A percentile compares a stretch with the other conserved stretches of the same genome.
phyloP scores from a whole-genome alignment of 148 eudicot genomes.

The Arbutus unedo region DNA sequence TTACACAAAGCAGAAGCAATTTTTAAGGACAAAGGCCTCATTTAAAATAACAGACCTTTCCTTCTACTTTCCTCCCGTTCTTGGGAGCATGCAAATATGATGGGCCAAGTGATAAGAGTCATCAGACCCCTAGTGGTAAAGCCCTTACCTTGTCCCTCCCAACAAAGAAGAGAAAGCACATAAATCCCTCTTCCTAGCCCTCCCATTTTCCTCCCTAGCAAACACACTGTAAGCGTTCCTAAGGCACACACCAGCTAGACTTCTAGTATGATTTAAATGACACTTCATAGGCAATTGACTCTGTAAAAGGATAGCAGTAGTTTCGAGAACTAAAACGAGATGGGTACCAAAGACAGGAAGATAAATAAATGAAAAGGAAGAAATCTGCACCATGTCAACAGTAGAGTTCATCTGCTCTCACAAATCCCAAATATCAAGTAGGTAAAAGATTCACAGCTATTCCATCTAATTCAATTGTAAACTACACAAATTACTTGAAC shows the following conservation, averaged over 20 bases:
- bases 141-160: not conserved
- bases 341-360: not conserved
- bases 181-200: not conserved
- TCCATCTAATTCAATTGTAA: not conserved
- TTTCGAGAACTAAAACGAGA: not conserved
- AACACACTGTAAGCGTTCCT: not conserved
- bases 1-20: not conserved
- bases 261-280: not conserved
- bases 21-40: not conserved
- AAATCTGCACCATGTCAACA: not conserved
- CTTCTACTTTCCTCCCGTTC: not conserved
- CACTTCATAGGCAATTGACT: not conserved
- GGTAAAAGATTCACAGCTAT: not conserved
- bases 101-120: not conserved
- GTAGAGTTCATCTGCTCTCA: not conserved
- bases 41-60: not conserved
- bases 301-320: not conserved
- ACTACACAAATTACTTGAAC: not conserved
- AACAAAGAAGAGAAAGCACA: not conserved
- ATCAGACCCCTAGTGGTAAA: not conserved
- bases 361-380: not conserved
- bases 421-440: slow-evolving; percentile 2
- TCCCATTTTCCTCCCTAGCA: not conserved
- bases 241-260: not conserved
- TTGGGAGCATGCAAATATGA: not conserved